Conservation (phyloP, 179 eudicot genomes). For the Beta lomatogona region DNA sequence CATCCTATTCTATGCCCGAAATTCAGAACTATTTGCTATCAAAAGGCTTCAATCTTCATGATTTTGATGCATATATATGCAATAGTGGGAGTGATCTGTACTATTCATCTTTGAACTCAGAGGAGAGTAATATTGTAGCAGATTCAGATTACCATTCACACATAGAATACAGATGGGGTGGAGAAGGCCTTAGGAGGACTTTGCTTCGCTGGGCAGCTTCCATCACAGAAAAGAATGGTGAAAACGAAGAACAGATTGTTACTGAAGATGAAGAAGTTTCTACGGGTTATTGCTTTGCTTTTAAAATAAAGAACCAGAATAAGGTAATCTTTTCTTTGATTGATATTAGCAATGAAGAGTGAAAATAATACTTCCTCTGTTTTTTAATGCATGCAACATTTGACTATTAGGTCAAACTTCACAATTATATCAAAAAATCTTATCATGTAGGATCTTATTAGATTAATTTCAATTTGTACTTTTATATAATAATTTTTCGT, state of each 20-base stretch:
- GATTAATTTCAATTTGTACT: too few species aligned
- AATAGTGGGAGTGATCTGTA: slow-evolving; percentile 89
- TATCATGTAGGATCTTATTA: too few species aligned
- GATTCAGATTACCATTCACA: slow-evolving; percentile 78
- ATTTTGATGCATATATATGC: slow-evolving; percentile 91
- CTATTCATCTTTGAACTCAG: slow-evolving; percentile 51
- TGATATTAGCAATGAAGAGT: too few species aligned
- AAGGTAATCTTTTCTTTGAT: slow-evolving; percentile 32
- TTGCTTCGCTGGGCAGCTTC: slow-evolving; percentile 64
- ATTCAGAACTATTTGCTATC: slow-evolving; percentile 52
- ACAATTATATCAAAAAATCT: too few species aligned
- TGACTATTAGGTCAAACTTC: too few species aligned
- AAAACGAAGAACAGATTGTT: slow-evolving; percentile 45
- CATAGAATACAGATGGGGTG: slow-evolving; percentile 91
- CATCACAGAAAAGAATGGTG: slow-evolving; percentile 38
- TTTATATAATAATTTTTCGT: too few species aligned
- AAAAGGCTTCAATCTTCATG: slow-evolving; percentile 52
- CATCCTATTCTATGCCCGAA: slow-evolving; percentile 57
- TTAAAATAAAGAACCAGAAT: slow-evolving; percentile 39
- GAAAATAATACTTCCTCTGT: too few species aligned
- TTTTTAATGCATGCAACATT: too few species aligned
- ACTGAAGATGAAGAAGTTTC: slow-evolving; percentile 52
- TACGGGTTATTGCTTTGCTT: slow-evolving; percentile 44
- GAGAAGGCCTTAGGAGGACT: slow-evolving; percentile 80
- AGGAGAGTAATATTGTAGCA: slow-evolving; percentile 38